Base-by-base conservation (phyloP, 352 stramenopile species). In the Phytophthora sp. region DNA sequence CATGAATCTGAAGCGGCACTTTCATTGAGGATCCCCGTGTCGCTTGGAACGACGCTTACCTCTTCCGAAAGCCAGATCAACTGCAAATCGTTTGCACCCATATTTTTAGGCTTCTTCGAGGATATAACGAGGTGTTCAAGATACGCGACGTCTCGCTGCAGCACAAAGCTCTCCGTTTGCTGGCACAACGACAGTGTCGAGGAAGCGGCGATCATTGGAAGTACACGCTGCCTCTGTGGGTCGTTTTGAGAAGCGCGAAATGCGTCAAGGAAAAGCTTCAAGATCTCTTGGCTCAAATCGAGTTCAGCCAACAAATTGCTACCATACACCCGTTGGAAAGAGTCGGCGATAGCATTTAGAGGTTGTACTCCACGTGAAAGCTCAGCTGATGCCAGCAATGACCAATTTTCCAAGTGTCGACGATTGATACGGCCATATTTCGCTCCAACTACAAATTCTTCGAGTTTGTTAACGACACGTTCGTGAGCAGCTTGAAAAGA, bases 381-480 rank as follows among this genome's bases (percentile, higher is more conserved):
- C 64, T 94, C 85, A 3, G 78, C 70, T 0, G 73, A 81, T 4
- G 83, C 66, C 17, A 94, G 61, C 37, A 85, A 69, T 5, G 83
- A 87, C 85, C 85, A 94, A 38, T 91, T 92, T 41, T 92, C 76
- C 23, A 94, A 59, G 34, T 94, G 80, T 11, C 85, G 76, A 20
- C 80, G 79, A 49, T 87, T 91, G 31, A 94, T 88, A 2, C 78
- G 73, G 28, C 56, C 50, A 20, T 52, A 54, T 17, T 77, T 74
- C 1, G 72, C 51, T 17, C 64, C 62, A 2, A 60, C 52, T 11
- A 65, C 54, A 12, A 66, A 48, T 13, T 72, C 43, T 6, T 38
- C 9, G 15, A 92, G 34, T 17, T 71, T 74, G 2, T 53, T 56
- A 3, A 87, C 26, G 11, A 92, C 79, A 17, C 45, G 62, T 30